phyloP scores from a whole-genome alignment of 805 yeast species.

The Ogataea paraovalis region DNA sequence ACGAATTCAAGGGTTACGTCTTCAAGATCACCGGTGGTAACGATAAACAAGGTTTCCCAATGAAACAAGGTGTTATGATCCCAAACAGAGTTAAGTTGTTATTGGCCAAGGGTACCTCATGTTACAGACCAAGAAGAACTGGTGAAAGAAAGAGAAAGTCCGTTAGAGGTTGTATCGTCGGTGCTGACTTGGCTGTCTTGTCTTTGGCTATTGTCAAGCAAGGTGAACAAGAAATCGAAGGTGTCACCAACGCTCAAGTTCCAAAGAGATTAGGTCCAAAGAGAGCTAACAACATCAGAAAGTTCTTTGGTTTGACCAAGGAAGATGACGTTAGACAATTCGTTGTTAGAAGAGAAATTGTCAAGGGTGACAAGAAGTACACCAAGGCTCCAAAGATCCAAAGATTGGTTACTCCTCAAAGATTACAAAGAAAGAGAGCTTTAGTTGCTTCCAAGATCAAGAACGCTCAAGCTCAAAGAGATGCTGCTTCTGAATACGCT shows the following conservation, averaged over 20 bases:
- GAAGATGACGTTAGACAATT: constrained; percentile 87
- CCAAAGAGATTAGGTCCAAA: constrained; percentile 99
- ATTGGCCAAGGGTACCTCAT: constrained; percentile 89
- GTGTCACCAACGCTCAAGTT: constrained; percentile 89
- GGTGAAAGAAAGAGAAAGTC: constrained; percentile 99
- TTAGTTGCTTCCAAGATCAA: constrained; percentile 88
- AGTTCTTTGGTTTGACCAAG: constrained; percentile 97
- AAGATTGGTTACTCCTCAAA: constrained; percentile 98
- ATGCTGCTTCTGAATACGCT: constrained; percentile 99
- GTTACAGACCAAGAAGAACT: constrained; percentile 99
- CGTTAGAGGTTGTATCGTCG: constrained; percentile 99
- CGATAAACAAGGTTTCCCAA: constrained; percentile 99
- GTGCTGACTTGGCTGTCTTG: constrained; percentile 92
- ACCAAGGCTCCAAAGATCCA: constrained; percentile 99
- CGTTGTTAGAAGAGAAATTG: constrained; percentile 97
- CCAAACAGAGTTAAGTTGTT: constrained; percentile 99
- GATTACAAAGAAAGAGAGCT: constrained; percentile 98
- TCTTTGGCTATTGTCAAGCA: constrained; percentile 92
- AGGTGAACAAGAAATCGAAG: constrained; percentile 94
- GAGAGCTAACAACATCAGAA: constrained; percentile 99
- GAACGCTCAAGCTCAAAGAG: constrained; percentile 98
- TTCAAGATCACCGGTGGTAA: constrained; percentile 99
- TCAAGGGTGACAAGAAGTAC: constrained; percentile 97
- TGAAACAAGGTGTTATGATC: constrained; percentile 99
- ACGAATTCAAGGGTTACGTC: constrained; percentile 98